phyloP scores from a whole-genome alignment of 2,329 filamentous ascomycete genomes.

The Trichoderma asperellum region DNA sequence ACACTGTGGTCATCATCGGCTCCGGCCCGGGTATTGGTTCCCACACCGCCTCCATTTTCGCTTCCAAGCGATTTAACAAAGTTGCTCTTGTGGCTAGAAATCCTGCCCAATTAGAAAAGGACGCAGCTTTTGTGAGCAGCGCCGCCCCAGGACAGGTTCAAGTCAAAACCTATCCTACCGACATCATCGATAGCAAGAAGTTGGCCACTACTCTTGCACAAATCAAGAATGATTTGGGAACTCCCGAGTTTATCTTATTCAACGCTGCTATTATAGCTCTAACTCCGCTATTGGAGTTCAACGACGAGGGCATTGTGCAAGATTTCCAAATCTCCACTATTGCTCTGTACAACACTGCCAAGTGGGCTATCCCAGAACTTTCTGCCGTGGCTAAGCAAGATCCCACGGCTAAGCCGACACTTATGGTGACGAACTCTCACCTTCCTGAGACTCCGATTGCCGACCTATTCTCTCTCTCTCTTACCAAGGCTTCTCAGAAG shows the following conservation, averaged over 20 bases:
- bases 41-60: conserved; percentile 84
- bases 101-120: conserved; percentile 44
- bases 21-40: conserved; percentile 92
- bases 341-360: conserved; percentile 51
- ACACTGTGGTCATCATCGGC: conserved; percentile 71
- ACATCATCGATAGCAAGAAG: conserved; percentile 47
- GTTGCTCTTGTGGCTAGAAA: conserved; percentile 54
- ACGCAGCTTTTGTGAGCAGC: conserved; percentile 43
- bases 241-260: conserved; percentile 55
- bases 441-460: conserved; percentile 53
- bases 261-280: conserved; percentile 55
- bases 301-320: conserved; percentile 50
- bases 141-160: conserved; percentile 36
- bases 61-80: conserved; percentile 76
- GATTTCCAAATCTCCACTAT: conserved; percentile 56
- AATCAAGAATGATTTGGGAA: conserved; percentile 46
- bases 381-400: conserved; percentile 40
- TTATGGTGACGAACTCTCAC: conserved; percentile 54
- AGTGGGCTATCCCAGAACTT: conserved; percentile 51
- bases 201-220: conserved; percentile 46
- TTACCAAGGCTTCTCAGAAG: conserved; percentile 56
- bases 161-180: conserved; percentile 50
- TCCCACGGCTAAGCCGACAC: conserved; percentile 44
- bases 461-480: conserved; percentile 52
- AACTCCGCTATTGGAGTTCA: conserved; percentile 47